Conservation (phyloP, 441 rosid species). For the Dalechampia spathulata region DNA sequence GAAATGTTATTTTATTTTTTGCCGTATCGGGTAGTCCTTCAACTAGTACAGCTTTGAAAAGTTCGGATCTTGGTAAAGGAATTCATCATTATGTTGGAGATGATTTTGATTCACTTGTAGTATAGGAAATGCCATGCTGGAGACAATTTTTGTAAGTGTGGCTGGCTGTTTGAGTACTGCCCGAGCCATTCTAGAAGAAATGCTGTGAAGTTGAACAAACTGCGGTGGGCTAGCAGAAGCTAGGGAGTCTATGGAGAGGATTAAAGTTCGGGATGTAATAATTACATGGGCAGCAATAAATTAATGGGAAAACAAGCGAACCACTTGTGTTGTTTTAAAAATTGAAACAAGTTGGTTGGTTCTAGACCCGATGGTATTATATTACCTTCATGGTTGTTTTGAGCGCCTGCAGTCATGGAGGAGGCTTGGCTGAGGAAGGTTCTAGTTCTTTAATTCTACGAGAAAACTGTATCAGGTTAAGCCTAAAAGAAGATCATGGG, state of each 20-base stretch:
- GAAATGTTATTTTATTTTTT: constrained; percentile 30
- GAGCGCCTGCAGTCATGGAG: constrained; percentile 66
- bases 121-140: constrained; percentile 53
- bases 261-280: constrained; percentile 47
- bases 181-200: constrained; percentile 36
- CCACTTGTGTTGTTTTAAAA: constrained; percentile 38
- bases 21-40: constrained; percentile 51
- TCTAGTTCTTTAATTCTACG: constrained; percentile 41
- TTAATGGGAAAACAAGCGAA: constrained; percentile 42
- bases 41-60: constrained; percentile 46
- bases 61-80: constrained; percentile 40
- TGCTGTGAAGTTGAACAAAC: constrained; percentile 28
- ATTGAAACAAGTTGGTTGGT: constrained; percentile 33
- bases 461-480: constrained; percentile 27
- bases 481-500: constrained; percentile 60
- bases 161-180: constrained; percentile 36
- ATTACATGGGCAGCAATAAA: constrained; percentile 63
- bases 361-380: constrained; percentile 44
- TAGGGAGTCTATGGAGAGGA: constrained; percentile 47
- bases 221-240: constrained; percentile 38
- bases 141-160: constrained; percentile 55
- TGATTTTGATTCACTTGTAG: constrained; percentile 32
- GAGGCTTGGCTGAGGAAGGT: constrained; percentile 48
- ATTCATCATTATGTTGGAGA: constrained; percentile 33
- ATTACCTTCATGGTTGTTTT: constrained; percentile 59